Evolutionary conservation across 768 basidiomycete genomes (phyloP).

Genomic region (Terana coerulea): DNA sequence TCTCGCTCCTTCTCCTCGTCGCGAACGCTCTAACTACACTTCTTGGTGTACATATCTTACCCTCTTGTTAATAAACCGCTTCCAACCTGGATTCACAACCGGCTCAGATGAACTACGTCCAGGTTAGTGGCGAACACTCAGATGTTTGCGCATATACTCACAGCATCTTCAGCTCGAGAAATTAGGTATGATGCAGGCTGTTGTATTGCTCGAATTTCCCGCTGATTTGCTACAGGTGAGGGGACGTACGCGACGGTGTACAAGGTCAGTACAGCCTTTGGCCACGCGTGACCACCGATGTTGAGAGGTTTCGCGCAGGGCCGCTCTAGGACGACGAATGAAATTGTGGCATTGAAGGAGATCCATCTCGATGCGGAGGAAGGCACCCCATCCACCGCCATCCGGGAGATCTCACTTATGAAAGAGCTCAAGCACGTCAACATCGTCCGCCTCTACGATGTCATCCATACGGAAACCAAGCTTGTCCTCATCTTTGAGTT

Average conservation of each 20-base stretch:
- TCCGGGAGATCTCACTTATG: conserved; percentile 98
- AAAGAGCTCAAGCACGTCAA: conserved; percentile 99
- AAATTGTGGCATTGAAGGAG: conserved; percentile 97
- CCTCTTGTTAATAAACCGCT: background rate
- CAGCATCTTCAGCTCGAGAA: conserved; percentile 68
- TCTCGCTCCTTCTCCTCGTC: background rate
- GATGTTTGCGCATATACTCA: conserved; percentile 13
- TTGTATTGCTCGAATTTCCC: background rate
- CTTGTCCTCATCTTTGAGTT: conserved; percentile 98
- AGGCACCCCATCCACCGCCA: conserved; percentile 97
- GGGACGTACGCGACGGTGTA: conserved; percentile 97
- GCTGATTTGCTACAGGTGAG: conserved; percentile 50
- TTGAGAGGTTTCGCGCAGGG: conserved; percentile 56
- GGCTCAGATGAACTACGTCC: conserved; percentile 52
- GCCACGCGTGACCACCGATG: conserved; percentile 4
- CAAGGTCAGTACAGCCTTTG: conserved; percentile 56
- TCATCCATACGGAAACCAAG: conserved; percentile 98
- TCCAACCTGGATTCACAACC: background rate
- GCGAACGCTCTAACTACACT: background rate
- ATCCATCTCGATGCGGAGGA: conserved; percentile 99
- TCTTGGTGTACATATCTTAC: background rate
- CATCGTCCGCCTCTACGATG: conserved; percentile 96
- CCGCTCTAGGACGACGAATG: conserved; percentile 94
- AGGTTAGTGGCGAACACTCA: conserved; percentile 31
- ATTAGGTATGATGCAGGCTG: conserved; percentile 41